Evolutionary conservation across 495 filamentous ascomycete genomes (phyloP).

Genomic region (Annulohypoxylon maeteangense): DNA sequence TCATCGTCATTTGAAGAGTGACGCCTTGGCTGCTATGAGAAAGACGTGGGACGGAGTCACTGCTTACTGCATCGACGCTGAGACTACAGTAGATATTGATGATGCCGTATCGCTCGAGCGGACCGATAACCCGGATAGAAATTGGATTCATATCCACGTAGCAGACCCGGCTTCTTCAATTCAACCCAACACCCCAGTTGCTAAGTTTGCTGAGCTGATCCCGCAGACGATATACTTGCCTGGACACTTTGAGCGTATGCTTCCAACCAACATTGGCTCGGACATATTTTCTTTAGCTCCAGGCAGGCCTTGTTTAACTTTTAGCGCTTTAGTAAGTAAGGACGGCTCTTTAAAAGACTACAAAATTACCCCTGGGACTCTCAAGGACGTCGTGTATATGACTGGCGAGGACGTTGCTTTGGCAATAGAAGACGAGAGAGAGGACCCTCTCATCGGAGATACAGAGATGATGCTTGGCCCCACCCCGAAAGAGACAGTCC

Average conservation of each 20-base stretch:
- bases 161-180: constrained; percentile 95
- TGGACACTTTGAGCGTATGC: constrained; percentile 78
- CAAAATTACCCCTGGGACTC: constrained; percentile 74
- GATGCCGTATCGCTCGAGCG: constrained; percentile 86
- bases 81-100: constrained; percentile 80
- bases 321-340: constrained; percentile 75
- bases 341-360: constrained; percentile 73
- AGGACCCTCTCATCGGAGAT: constrained; percentile 18
- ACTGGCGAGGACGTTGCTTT: constrained; percentile 68
- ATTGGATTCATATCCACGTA: constrained; percentile 89
- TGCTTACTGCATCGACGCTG: constrained; percentile 86
- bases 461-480: constrained; percentile 46
- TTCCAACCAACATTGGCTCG: constrained; percentile 67
- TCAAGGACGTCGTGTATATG: constrained; percentile 78
- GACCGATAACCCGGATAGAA: constrained; percentile 65
- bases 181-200: constrained; percentile 63
- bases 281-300: constrained; percentile 74
- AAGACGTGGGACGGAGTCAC: constrained; percentile 75
- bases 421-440: constrained; percentile 55
- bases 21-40: constrained; percentile 67
- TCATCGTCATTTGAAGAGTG: constrained; percentile 44
- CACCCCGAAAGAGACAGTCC: constrained; percentile 33
- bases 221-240: constrained; percentile 77
- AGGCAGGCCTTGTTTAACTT: constrained; percentile 78
- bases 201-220: constrained; percentile 71